These are phyloP conservation scores for Podospora bellae-mahoneyi DNA, from an alignment of 495 filamentous ascomycete species.

Conservation along the genomic window DNA sequence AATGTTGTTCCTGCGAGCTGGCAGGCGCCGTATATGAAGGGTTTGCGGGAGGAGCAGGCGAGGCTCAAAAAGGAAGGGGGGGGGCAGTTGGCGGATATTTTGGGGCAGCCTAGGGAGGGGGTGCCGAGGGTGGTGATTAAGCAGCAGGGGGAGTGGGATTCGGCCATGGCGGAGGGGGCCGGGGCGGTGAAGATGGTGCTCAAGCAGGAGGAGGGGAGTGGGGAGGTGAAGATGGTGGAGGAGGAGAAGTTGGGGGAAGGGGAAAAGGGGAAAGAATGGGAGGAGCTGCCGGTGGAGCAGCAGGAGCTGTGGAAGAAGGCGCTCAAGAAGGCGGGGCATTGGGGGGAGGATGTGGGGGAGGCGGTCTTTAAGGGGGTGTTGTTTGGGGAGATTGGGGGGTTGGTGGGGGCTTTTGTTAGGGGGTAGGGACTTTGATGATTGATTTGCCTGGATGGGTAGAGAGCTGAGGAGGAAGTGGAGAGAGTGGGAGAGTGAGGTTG, in stretches of 20 bases:
- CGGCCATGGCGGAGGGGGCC: background rate
- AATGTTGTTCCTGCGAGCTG: slow-evolving; percentile 28
- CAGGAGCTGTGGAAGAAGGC: slow-evolving; percentile 64
- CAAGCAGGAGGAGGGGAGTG: slow-evolving; percentile 24
- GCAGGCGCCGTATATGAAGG: slow-evolving; percentile 13
- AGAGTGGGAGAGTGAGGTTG: no score
- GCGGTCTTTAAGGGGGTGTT: slow-evolving; percentile 68
- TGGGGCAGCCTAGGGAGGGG: background rate
- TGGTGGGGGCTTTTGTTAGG: slow-evolving; percentile 50
- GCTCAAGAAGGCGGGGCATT: slow-evolving; percentile 67
- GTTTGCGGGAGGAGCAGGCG: background rate
- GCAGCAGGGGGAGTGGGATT: slow-evolving; percentile 1
- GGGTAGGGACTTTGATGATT: background rate
- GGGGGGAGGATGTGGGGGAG: slow-evolving; percentile 69
- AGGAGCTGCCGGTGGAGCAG: slow-evolving; percentile 58
- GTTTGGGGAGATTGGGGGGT: slow-evolving; percentile 64
- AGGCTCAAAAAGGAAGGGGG: background rate
- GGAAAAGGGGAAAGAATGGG: slow-evolving; percentile 57
- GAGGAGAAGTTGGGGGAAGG: slow-evolving; percentile 43
- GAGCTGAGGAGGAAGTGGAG: no score
- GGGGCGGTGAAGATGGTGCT: slow-evolving; percentile 17
- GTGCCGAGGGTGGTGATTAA: background rate
- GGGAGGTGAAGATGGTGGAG: slow-evolving; percentile 44
- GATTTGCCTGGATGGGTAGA: no score
- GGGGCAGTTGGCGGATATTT: background rate